phyloP scores from a whole-genome alignment of 2,329 filamentous ascomycete genomes.

The Cercospora zeae-maydis region DNA sequence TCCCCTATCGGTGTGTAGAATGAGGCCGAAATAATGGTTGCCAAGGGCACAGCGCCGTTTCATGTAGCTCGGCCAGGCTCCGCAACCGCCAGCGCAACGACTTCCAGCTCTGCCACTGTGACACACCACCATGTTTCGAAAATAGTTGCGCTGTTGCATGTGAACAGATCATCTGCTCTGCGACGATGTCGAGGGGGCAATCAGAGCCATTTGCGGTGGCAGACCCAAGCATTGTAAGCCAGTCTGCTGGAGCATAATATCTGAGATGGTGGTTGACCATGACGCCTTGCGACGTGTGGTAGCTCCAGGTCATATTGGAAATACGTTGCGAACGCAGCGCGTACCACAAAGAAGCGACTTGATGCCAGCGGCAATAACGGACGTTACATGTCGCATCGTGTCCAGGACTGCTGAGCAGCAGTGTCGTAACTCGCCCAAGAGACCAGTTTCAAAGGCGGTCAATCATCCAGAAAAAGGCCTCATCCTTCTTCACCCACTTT shows the following conservation, averaged over 20 bases:
- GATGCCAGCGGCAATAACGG: background rate
- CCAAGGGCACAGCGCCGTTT: background rate
- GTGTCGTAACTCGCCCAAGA: background rate
- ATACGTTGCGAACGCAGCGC: background rate
- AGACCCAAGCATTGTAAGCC: background rate
- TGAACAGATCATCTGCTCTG: background rate
- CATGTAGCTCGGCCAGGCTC: background rate
- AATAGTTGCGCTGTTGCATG: too few species aligned
- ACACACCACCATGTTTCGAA: too few species aligned
- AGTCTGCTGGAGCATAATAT: background rate
- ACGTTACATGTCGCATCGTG: background rate
- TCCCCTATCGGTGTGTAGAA: background rate
- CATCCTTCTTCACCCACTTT: slow-evolving; percentile 1
- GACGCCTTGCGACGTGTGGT: background rate
- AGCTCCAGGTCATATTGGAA: background rate
- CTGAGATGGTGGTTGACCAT: background rate
- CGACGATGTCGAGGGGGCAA: background rate
- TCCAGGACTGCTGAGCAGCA: background rate
- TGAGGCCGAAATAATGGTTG: background rate
- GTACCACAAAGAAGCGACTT: background rate
- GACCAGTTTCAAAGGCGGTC: background rate
- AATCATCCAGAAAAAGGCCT: background rate
- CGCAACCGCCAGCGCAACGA: background rate
- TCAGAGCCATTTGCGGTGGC: background rate
- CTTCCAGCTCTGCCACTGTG: background rate